These are phyloP conservation scores for Gomphus bonarii DNA, from an alignment of 1,284 basidiomycete species.

Conservation along the genomic window DNA sequence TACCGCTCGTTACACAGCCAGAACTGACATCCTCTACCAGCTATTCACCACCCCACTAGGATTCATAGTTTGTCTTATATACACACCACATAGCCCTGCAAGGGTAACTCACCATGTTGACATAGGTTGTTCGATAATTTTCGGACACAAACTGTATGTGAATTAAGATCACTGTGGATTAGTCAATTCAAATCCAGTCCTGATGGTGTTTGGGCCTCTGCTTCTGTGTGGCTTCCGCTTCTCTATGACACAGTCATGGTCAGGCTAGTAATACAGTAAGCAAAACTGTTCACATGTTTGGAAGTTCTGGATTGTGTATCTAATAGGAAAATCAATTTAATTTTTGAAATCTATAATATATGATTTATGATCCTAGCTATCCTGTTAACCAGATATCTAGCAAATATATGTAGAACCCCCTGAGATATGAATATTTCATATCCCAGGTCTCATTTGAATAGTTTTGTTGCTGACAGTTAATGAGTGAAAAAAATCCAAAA, in stretches of 20 bases:
- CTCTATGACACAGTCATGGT: slow-evolving; percentile 10
- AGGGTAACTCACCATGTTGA: not conserved
- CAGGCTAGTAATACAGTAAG: slow-evolving; percentile 3
- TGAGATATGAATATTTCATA: too few relatives aligned
- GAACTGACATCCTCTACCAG: not conserved
- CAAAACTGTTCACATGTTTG: too few relatives aligned
- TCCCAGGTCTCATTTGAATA: too few relatives aligned
- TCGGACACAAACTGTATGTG: slow-evolving; percentile 2
- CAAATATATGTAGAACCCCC: too few relatives aligned
- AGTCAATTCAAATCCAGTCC: not conserved
- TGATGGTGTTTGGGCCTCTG: slow-evolving; percentile 7
- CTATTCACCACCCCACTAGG: not conserved
- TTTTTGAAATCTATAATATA: too few relatives aligned
- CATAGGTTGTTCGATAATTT: slow-evolving; percentile 12
- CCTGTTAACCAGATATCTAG: too few relatives aligned
- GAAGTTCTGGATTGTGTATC: too few relatives aligned
- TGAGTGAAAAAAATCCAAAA: too few relatives aligned
- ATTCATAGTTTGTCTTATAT: not conserved
- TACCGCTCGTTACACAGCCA: not conserved
- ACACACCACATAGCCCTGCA: not conserved
- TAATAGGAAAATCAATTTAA: too few relatives aligned
- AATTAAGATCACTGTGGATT: not conserved
- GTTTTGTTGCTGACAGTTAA: too few relatives aligned
- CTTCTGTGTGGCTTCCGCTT: slow-evolving; percentile 10
- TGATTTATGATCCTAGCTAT: too few relatives aligned